Evolutionary conservation across 2,329 filamentous ascomycete species (phyloP), one percentile per base, ranked within the genome.

Genomic region (Talaromyces amestolkiae): DNA sequence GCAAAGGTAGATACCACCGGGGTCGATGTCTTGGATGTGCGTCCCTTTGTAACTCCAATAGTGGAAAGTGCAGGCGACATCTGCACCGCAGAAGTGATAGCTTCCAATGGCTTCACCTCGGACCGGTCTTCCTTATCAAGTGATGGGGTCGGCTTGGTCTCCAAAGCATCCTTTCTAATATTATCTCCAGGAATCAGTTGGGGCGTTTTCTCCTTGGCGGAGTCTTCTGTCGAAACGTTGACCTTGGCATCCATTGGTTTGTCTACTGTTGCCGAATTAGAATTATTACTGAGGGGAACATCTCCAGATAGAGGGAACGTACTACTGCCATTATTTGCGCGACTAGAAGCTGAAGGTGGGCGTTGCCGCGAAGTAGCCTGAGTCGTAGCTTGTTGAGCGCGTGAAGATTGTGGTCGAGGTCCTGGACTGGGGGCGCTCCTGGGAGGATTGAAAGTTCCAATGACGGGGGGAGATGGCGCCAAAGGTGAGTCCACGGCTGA

Each of bases 331-430:
- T 53, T n/a, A 8, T 83, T 79, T 33, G 75, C 68, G 69, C 87
- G 89, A 69, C 82, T 88, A 3, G 88, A 86, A 11, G 86, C 81
- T 2, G 87, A 85, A 1, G 89, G 78, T 2, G 88, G 86, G 41
- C 86, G 82, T 60, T 91, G 81, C 53, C 81, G 81, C 43, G 76
- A 87, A 39, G 80, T 80, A n/a, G 85, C 84, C 65, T 87, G 85
- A 63, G 86, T 85, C 17, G 91, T 91, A 72, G 90, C 93, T 74
- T 93, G 91, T 72, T 92, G 88, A 43, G 87, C 87, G 70, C 92
- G 87, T 6, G 90, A 87, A 5, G 89, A 88, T 60, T 86, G 83
- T 13, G 91, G 89, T 51, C 79, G 77, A 7, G 88, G 88, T 9
- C 84, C 86, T 33, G 90, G 89, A 47, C 89, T 91, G 63, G 81